Evolutionary conservation across 2,329 filamentous ascomycete species (phyloP).

Genomic region (Didymosphaeria variabile): DNA sequence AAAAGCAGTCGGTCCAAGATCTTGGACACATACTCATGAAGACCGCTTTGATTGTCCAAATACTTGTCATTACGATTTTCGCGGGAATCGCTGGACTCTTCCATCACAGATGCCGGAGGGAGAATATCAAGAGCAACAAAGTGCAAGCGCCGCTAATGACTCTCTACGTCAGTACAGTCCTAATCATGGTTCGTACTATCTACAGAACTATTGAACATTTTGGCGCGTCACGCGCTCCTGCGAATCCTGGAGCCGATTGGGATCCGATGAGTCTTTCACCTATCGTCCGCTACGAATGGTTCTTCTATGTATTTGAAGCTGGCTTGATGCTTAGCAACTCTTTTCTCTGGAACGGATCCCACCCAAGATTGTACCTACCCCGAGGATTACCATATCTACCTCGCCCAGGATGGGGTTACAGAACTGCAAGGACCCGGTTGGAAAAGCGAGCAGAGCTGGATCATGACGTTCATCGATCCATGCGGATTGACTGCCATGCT

Average conservation of each 20-base stretch:
- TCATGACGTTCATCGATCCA: slow-evolving; percentile 37
- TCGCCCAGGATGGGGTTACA: slow-evolving; percentile 41
- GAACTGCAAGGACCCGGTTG: slow-evolving; percentile 35
- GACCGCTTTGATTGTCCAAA: slow-evolving; percentile 58
- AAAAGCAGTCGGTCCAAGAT: slow-evolving; percentile 39
- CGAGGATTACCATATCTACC: slow-evolving; percentile 59
- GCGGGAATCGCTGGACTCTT: slow-evolving; percentile 55
- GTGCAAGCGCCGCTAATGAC: slow-evolving; percentile 52
- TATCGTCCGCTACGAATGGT: slow-evolving; percentile 57
- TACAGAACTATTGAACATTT: slow-evolving; percentile 64
- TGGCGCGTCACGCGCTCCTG: slow-evolving; percentile 54
- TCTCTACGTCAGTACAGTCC: slow-evolving; percentile 55
- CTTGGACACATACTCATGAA: slow-evolving; percentile 58
- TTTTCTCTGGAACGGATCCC: slow-evolving; percentile 58
- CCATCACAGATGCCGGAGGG: slow-evolving; percentile 52
- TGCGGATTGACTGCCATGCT: slow-evolving; percentile 24
- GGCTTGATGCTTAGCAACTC: slow-evolving; percentile 60
- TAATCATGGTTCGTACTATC: slow-evolving; percentile 58
- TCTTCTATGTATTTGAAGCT: slow-evolving; percentile 62
- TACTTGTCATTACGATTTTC: slow-evolving; percentile 58
- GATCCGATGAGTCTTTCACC: slow-evolving; percentile 45
- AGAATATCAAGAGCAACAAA: slow-evolving; percentile 55
- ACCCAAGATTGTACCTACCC: slow-evolving; percentile 61
- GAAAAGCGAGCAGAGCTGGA: slow-evolving; percentile 32
- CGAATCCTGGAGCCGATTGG: slow-evolving; percentile 43